Base-by-base conservation (phyloP, 169 alveolate genomes). In the Plasmodium adleri region DNA sequence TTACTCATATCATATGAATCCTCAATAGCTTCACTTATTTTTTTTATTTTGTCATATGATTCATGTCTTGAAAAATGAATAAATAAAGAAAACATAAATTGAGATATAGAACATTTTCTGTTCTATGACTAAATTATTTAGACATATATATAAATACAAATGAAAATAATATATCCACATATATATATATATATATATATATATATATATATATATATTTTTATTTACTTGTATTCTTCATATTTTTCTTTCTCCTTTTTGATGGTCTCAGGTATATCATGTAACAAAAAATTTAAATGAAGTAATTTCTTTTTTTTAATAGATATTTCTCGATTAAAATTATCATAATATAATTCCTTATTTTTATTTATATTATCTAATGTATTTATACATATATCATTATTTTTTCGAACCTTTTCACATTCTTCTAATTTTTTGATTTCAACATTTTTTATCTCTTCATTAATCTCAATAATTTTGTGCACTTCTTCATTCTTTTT, bases 401-500 rank as follows among this genome's bases (percentile, higher is more conserved):
- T 78, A 39, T 78, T 78, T 78, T 78, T 78, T 32, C 64, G 64
- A 49, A 78, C 28, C 67, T 72, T 50, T 56, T 78, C 78, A 10
- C 78, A 78, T 24, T 78, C 89, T 58, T 78, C 78, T 26, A 78
- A 64, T 78, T 78, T 78, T 78, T 78, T 78, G 22, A 64, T 43
- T 32, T 78, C 89, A n/a, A 32, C 80, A 9, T 66, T 78, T 66
- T 78, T 78, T 54, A 63, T 64, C 52, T 78, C 52, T 59, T 78
- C 71, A 59, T 78, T 63, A 32, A 52, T 67, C 5, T 78, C 78
- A 67, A 78, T 9, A 49, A 26, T 50, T 26, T 54, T 67, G 52
- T 78, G 89, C 8, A 78, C 54, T 70, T 78, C 89, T 59, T 78
- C 89, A 58, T 78, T 78, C 43, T 78, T 78, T 71, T 24, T 78